Conservation (phyloP, 768 basidiomycete species). For the Boletus sensibilis region DNA sequence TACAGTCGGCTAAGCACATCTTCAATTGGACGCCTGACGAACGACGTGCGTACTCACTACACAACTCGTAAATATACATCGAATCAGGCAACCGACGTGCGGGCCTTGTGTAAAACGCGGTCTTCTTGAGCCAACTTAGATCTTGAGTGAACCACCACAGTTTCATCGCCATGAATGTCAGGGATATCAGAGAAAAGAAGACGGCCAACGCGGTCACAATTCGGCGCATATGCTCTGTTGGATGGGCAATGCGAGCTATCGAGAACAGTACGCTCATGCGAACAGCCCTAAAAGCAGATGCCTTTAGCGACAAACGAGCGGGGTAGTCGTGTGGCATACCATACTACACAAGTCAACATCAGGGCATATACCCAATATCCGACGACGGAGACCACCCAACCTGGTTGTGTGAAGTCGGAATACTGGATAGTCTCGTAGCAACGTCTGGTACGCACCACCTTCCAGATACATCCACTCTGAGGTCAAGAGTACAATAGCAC, state of each 20-base stretch:
- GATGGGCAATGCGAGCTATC: conserved; percentile 20
- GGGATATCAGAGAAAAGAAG: conserved; percentile 11
- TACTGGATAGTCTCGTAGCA: background rate
- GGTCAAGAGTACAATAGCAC: conserved; percentile 4
- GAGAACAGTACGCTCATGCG: conserved; percentile 24
- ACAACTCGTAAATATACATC: conserved; percentile 12
- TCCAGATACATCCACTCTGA: conserved; percentile 15
- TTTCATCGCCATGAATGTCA: conserved; percentile 3
- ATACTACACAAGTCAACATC: conserved; percentile 8
- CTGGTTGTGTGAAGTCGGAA: conserved; percentile 1
- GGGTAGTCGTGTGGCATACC: conserved; percentile 10
- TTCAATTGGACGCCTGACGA: background rate
- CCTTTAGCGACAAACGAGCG: background rate
- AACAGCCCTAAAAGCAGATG: conserved; percentile 14
- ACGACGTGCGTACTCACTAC: conserved; percentile 12
- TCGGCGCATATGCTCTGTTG: conserved; percentile 4
- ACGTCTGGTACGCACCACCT: conserved; percentile 14
- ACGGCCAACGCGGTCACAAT: conserved; percentile 6
- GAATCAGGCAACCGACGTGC: background rate
- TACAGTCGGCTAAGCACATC: conserved; percentile 18
- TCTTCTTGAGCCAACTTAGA: conserved; percentile 5
- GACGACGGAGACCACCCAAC: conserved; percentile 1
- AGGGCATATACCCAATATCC: conserved; percentile 15
- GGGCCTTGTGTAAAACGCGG: background rate
- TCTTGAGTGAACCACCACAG: conserved; percentile 12